Conservation (phyloP, 768 basidiomycete species). For the Boletales sp. region DNA sequence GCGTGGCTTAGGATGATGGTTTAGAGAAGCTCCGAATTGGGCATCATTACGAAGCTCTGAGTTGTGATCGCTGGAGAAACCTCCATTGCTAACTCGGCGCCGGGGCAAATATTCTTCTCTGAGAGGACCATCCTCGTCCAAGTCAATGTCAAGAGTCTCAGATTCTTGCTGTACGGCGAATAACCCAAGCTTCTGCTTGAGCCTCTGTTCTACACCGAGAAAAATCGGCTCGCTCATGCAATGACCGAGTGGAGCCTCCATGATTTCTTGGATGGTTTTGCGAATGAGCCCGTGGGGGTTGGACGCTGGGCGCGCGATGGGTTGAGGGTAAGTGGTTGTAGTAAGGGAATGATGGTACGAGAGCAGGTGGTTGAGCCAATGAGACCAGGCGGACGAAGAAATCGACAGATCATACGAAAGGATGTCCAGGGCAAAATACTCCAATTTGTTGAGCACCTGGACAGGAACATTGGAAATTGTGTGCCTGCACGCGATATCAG, state of each 20-base stretch:
- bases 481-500: constrained; percentile 49
- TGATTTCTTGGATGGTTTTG: constrained; percentile 65
- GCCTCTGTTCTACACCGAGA: constrained; percentile 65
- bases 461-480: constrained; percentile 76
- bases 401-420: constrained; percentile 71
- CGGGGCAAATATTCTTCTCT: constrained; percentile 77
- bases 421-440: constrained; percentile 66
- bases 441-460: constrained; percentile 64
- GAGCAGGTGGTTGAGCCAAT: constrained; percentile 66
- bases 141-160: constrained; percentile 67
- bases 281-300: constrained; percentile 70
- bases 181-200: constrained; percentile 48
- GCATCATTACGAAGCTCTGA: constrained; percentile 2
- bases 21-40: constrained; percentile 1
- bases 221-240: constrained; percentile 56
- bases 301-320: constrained; percentile 72
- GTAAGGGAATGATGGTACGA: constrained; percentile 63
- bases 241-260: constrained; percentile 43
- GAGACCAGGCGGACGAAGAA: constrained; percentile 58
- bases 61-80: constrained; percentile 1
- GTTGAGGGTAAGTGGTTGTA: constrained; percentile 60
- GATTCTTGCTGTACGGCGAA: constrained; percentile 35
- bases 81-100: constrained; percentile 42
- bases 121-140: constrained; percentile 81
- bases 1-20: constrained; percentile 8